Evolutionary conservation across 331 rosid species (phyloP).

Genomic region (Acacia pycnantha): DNA sequence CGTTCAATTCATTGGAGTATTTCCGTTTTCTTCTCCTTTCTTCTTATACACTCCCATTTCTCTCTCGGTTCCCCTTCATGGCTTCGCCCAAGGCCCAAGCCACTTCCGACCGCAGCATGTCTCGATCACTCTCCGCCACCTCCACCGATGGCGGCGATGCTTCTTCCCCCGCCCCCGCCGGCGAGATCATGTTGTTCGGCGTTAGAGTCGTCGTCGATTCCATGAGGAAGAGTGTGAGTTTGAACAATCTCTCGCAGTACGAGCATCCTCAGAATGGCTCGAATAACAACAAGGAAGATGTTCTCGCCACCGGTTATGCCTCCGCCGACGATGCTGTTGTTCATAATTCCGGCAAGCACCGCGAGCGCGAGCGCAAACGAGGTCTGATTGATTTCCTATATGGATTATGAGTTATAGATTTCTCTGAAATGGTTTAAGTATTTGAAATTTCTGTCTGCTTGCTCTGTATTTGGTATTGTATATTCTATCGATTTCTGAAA

Average conservation of each 20-base stretch:
- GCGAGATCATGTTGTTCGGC: slow-evolving; percentile 68
- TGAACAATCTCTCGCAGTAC: slow-evolving; percentile 75
- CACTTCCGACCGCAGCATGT: slow-evolving; percentile 30
- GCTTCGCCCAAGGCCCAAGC: not conserved
- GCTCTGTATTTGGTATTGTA: not conserved
- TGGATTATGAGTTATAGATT: not conserved
- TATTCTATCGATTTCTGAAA: not conserved
- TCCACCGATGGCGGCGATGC: slow-evolving; percentile 15
- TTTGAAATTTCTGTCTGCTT: not conserved
- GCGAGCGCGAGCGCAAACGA: slow-evolving; percentile 92
- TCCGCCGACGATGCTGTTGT: slow-evolving; percentile 83
- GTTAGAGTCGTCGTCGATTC: slow-evolving; percentile 69
- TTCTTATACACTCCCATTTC: not conserved
- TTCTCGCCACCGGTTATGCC: slow-evolving; percentile 58
- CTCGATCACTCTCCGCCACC: slow-evolving; percentile 17
- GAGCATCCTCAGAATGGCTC: slow-evolving; percentile 53
- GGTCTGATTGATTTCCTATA: slow-evolving; percentile 46
- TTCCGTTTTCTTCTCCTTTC: not conserved
- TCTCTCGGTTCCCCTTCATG: not conserved
- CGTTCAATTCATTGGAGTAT: not conserved
- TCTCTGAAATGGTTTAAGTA: not conserved
- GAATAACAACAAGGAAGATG: slow-evolving; percentile 34
- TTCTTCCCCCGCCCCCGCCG: not conserved
- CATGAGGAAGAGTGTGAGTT: slow-evolving; percentile 73
- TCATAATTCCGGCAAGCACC: slow-evolving; percentile 47